Percentiles rank a stretch among this genome's conserved stretches.
These are phyloP conservation scores for Kluyveromyces aestuarii DNA, from an alignment of 805 yeast species.

Conservation along the genomic window DNA sequence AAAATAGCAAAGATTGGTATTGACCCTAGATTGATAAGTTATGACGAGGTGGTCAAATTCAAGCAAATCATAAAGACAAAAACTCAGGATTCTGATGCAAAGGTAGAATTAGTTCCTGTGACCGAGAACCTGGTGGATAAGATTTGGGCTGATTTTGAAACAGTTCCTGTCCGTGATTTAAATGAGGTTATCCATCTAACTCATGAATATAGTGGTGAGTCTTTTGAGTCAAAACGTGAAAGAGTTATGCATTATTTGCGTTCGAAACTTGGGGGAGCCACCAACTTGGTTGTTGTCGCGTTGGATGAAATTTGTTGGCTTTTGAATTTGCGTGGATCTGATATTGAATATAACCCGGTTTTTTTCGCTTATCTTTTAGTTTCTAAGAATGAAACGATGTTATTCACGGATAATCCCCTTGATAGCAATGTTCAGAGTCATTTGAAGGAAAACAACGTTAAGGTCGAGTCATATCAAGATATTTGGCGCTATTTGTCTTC, in stretches of 20 bases:
- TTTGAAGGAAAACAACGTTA: conserved; percentile 37
- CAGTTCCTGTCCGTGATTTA: conserved; percentile 46
- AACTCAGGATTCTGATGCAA: conserved; percentile 21
- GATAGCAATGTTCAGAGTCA: conserved; percentile 31
- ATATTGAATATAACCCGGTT: conserved; percentile 79
- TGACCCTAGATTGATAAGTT: conserved; percentile 68
- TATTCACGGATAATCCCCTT: conserved; percentile 47
- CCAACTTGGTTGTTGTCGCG: conserved; percentile 53
- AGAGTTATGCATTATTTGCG: conserved; percentile 34
- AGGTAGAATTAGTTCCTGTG: conserved; percentile 41
- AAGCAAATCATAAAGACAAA: conserved; percentile 22
- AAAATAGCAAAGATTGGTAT: conserved; percentile 57
- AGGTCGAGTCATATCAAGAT: conserved; percentile 42
- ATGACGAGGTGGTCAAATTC: conserved; percentile 28
- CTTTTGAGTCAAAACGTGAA: conserved; percentile 45
- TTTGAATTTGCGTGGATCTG: conserved; percentile 74
- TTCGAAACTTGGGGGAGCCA: conserved; percentile 21
- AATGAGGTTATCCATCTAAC: conserved; percentile 44
- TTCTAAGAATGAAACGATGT: conserved; percentile 32
- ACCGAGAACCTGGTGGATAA: conserved; percentile 61
- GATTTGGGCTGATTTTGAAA: conserved; percentile 65
- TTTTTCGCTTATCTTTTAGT: conserved; percentile 59
- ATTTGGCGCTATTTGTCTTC: conserved; percentile 38
- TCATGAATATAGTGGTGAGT: conserved; percentile 55
- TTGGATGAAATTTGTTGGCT: conserved; percentile 91